Evolutionary conservation across 768 basidiomycete species (phyloP), one percentile per base, ranked within the genome.

Genomic region (Trametes elegans): DNA sequence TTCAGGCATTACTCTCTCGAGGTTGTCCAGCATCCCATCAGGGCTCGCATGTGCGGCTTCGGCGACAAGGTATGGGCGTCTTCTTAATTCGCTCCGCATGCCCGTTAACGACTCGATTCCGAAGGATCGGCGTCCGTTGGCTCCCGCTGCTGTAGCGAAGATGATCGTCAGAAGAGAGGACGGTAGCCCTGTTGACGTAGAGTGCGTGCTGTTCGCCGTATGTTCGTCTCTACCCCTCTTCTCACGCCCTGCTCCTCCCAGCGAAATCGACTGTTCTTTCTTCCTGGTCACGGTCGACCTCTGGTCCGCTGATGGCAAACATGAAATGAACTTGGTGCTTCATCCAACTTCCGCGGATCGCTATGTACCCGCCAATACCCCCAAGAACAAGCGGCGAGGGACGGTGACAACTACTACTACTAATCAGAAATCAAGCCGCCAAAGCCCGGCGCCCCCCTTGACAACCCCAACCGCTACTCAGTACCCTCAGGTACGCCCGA

Each of bases 41-140:
- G 94, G 38, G 95, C 94, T 44, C 83, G 94, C 60, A 95, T 95
- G 87, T 96, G 94, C 69, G 95, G 95, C 10, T 95, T 96, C 70
- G 94, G 94, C 40, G 93, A 97, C 77, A 96, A 95, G 78, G 93
- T 93, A 62, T 56, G 77, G 43, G 42, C 46, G 23, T 57, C 43
- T 53, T 32, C 51, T 60, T 45, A 19, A 50, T 36, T 23, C 27
- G 38, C 44, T n/a, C 31, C n/a, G 28, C 42, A 21, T 50, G 29
- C 45, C 51, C 59, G 62, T 58, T 61, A 50, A 50, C 59, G 45
- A 24, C 41, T 44, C 55, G 42, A 34, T 50, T 60, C 49, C 31
- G 28, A 70, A 95, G 90, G 94, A 98, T 79, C 87, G 94, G 58
- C 79, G 94, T 48, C 93, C 94, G 0, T 77, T 97, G 49, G 93